phyloP scores from a whole-genome alignment of 805 yeast genomes.

The Cyberlindnera meyerae region DNA sequence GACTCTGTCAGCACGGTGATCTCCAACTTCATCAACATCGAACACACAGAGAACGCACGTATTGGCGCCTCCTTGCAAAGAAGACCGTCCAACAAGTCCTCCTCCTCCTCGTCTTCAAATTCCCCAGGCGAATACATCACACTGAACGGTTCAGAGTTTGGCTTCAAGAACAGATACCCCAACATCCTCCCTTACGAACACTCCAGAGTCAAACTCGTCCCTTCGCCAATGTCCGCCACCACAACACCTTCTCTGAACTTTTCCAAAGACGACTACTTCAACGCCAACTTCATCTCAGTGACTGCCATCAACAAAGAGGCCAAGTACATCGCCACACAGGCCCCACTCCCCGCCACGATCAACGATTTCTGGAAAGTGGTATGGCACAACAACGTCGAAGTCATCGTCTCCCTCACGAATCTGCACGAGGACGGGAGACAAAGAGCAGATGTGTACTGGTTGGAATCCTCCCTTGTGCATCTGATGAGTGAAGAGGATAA shows the following conservation, averaged over 20 bases:
- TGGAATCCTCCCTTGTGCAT: constrained; percentile 40
- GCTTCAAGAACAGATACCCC: constrained; percentile 72
- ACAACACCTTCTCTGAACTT: constrained; percentile 7
- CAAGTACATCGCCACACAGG: constrained; percentile 82
- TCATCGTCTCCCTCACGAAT: constrained; percentile 73
- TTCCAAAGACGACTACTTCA: constrained; percentile 18
- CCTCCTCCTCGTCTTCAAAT: constrained; percentile 8
- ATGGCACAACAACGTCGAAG: constrained; percentile 54
- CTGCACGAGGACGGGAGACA: constrained; percentile 67
- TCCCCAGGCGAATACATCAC: constrained; percentile 23
- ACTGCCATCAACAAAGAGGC: constrained; percentile 31
- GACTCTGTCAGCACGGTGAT: constrained; percentile 23
- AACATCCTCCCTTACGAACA: constrained; percentile 72
- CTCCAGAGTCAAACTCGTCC: constrained; percentile 34
- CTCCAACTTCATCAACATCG: constrained; percentile 29
- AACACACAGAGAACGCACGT: constrained; percentile 30
- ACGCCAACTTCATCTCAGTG: constrained; percentile 62
- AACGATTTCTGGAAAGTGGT: constrained; percentile 91
- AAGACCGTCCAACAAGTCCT: too few relatives aligned
- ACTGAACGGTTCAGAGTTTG: constrained; percentile 56
- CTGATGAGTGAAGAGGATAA: constrained; percentile 27
- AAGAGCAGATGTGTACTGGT: constrained; percentile 87
- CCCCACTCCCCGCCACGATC: constrained; percentile 72
- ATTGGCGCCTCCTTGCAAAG: constrained; percentile 18
- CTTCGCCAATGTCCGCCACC: constrained; percentile 30